Evolutionary conservation across 768 basidiomycete species (phyloP).

Genomic region (Suillus placidus): DNA sequence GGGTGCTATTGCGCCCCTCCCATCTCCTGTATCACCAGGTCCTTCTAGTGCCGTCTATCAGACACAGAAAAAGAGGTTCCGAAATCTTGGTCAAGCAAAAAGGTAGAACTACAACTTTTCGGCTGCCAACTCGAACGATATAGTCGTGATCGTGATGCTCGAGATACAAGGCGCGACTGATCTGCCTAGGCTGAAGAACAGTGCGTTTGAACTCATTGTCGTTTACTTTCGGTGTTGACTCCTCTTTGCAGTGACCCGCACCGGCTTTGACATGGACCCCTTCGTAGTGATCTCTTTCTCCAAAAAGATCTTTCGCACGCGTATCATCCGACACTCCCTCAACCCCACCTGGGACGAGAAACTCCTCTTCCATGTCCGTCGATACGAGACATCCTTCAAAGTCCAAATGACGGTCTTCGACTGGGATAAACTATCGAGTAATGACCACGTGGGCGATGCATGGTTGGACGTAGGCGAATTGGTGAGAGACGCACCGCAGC

Average conservation of each 20-base stretch:
- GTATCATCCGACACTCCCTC: constrained; percentile 79
- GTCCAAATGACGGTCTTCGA: constrained; percentile 86
- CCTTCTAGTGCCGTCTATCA: constrained; percentile 8
- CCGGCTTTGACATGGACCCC: constrained; percentile 96
- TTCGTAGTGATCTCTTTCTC: constrained; percentile 96
- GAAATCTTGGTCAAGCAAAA: constrained; percentile 43
- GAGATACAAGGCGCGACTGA: constrained; percentile 86
- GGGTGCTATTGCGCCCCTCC: constrained; percentile 24
- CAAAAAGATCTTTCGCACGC: constrained; percentile 95
- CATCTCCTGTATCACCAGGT: constrained; percentile 1
- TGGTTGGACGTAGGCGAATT: constrained; percentile 73
- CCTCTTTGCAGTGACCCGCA: constrained; percentile 66
- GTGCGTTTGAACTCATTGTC: constrained; percentile 48
- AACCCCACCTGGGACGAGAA: constrained; percentile 96
- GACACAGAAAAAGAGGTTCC: constrained; percentile 39
- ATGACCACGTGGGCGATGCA: constrained; percentile 87
- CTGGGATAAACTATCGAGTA: constrained; percentile 92
- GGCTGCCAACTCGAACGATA: constrained; percentile 62
- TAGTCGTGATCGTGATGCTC: constrained; percentile 93
- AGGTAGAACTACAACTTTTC: constrained; percentile 60
- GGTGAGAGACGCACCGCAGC: constrained; percentile 65
- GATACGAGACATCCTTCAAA: constrained; percentile 79
- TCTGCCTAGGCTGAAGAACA: constrained; percentile 83
- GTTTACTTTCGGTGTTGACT: constrained; percentile 7
- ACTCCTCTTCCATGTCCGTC: constrained; percentile 90